Conservation (phyloP, 257 asterid genomes). For the Euphrasia confusa region DNA sequence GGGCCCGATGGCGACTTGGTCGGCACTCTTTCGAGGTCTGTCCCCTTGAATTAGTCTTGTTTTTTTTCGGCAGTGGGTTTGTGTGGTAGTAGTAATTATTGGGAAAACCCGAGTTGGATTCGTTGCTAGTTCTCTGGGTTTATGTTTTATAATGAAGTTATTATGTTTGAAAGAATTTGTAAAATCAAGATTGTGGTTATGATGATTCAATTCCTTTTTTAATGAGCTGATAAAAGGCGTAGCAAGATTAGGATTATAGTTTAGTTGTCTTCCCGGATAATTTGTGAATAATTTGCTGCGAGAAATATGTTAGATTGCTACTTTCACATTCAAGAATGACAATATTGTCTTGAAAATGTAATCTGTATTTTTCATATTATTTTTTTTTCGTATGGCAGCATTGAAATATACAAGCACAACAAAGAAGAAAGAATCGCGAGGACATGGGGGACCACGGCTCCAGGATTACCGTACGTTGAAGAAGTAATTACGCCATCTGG, state of each 20-base stretch:
- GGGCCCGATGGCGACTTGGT: slow-evolving; percentile 29
- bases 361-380: no score
- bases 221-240: background rate
- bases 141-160: no score
- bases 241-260: background rate
- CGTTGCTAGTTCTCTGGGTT: no score
- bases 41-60: no score
- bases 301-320: background rate
- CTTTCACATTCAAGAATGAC: background rate
- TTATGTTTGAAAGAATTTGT: background rate
- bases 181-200: background rate
- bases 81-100: no score
- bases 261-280: slow-evolving; percentile 4
- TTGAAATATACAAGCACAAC: slow-evolving; percentile 42
- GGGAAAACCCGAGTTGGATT: no score
- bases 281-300: slow-evolving; percentile 6
- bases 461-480: slow-evolving; percentile 81
- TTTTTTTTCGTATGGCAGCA: slow-evolving; percentile 36
- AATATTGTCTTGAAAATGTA: background rate
- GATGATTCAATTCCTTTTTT: slow-evolving; percentile 1
- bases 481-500: slow-evolving; percentile 66
- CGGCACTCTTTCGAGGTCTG: no score
- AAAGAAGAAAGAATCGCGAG: slow-evolving; percentile 88
- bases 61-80: no score
- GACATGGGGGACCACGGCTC: slow-evolving; percentile 86